Conservation (phyloP, 192 early-diverging fungal species). For the Mortierella antarctica region DNA sequence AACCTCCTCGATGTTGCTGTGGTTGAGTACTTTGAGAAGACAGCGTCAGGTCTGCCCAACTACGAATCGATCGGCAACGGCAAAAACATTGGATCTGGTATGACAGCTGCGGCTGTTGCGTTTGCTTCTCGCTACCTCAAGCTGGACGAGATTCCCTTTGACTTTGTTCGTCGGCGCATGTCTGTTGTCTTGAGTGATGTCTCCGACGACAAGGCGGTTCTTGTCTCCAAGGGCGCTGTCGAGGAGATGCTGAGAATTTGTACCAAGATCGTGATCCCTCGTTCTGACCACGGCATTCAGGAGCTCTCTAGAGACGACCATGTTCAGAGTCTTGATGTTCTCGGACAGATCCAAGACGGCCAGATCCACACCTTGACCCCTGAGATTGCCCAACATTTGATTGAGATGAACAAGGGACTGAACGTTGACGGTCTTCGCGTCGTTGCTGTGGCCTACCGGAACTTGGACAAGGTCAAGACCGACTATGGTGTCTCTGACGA, state of each 20-base stretch:
- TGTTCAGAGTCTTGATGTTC: too few species aligned
- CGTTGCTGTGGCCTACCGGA: slow-evolving; percentile 58
- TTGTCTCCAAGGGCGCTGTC: slow-evolving; percentile 61
- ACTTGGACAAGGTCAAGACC: slow-evolving; percentile 20
- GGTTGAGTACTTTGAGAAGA: slow-evolving; percentile 46
- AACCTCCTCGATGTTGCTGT: slow-evolving; percentile 62
- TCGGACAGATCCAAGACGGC: background rate
- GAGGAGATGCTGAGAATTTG: slow-evolving; percentile 60
- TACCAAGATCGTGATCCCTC: slow-evolving; percentile 41
- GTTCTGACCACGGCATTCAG: background rate
- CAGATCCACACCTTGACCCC: slow-evolving; percentile 21
- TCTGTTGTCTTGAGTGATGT: slow-evolving; percentile 56
- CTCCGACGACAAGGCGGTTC: slow-evolving; percentile 5
- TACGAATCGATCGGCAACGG: slow-evolving; percentile 12
- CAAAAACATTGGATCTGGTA: slow-evolving; percentile 1
- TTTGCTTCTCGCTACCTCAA: slow-evolving; percentile 26
- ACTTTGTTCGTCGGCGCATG: slow-evolving; percentile 63
- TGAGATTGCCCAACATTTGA: slow-evolving; percentile 21
- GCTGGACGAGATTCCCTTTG: slow-evolving; percentile 65
- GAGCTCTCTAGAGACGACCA: background rate
- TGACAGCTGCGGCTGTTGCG: slow-evolving; percentile 19
- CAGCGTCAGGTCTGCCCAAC: slow-evolving; percentile 20
- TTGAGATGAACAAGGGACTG: slow-evolving; percentile 41
- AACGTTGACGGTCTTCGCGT: slow-evolving; percentile 59
- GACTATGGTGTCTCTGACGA: slow-evolving; percentile 50